These are phyloP conservation scores for Fimicolochytrium jonesii DNA, from an alignment of 192 early-diverging fungal genomes.

Conservation along the genomic window DNA sequence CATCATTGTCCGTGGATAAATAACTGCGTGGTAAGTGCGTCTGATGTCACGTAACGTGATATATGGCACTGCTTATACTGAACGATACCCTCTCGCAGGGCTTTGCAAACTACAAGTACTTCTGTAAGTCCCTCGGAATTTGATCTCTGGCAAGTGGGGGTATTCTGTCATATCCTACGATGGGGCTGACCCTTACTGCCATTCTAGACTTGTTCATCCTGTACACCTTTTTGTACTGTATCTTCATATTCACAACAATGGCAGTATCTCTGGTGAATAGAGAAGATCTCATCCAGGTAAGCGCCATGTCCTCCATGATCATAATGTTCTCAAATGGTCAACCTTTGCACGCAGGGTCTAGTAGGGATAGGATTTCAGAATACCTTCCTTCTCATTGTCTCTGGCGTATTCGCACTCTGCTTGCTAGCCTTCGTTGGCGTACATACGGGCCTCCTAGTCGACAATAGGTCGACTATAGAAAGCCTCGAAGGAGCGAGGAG, in stretches of 20 bases:
- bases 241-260: slow-evolving; percentile 28
- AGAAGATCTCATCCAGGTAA: slow-evolving; percentile 6
- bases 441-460: slow-evolving; percentile 29
- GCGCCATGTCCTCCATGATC: not conserved
- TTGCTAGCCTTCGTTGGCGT: slow-evolving; percentile 34
- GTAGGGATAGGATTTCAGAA: slow-evolving; percentile 28
- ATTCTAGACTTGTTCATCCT: slow-evolving; percentile 29
- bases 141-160: not conserved
- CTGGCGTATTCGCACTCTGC: slow-evolving; percentile 37
- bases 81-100: slow-evolving; percentile 10
- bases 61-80: not conserved
- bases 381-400: slow-evolving; percentile 28
- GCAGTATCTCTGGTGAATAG: not conserved
- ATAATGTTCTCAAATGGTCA: not conserved
- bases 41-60: not conserved
- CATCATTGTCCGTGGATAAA: slow-evolving; percentile 52
- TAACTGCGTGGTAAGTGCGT: slow-evolving; percentile 29
- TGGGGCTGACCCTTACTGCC: not conserved
- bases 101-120: slow-evolving; percentile 44
- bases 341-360: not conserved
- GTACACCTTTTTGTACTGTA: slow-evolving; percentile 35
- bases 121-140: slow-evolving; percentile 27
- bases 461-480: slow-evolving; percentile 47
- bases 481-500: slow-evolving; percentile 31
- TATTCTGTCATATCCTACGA: not conserved